Percentiles rank a stretch among this genome's conserved stretches.
Evolutionary conservation across 805 yeast genomes (phyloP).

Genomic region (Pichia paraexigua): DNA sequence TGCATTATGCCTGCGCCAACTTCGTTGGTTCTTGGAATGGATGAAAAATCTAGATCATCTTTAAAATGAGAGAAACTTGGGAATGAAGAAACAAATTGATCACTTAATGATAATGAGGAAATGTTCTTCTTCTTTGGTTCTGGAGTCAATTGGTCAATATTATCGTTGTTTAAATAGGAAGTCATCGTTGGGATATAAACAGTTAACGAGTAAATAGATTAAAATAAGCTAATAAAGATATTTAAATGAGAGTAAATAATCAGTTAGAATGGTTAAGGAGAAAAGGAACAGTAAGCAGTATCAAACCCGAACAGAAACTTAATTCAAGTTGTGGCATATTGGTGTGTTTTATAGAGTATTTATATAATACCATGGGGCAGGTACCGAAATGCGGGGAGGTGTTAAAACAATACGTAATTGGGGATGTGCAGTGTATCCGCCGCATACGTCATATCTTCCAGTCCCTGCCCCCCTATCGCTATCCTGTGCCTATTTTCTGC

Average conservation of each 20-base stretch:
- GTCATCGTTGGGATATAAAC: not conserved
- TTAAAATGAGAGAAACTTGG: constrained; percentile 21
- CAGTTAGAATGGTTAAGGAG: no score
- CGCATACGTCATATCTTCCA: not conserved
- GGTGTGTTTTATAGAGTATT: not conserved
- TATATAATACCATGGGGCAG: not conserved
- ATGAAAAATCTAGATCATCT: not conserved
- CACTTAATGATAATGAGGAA: constrained; percentile 60
- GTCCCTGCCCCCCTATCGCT: not conserved
- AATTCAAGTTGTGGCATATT: no score
- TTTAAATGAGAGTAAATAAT: not conserved
- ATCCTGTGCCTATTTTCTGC: not conserved
- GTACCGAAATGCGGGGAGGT: not conserved
- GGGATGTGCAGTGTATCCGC: not conserved
- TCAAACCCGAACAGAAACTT: no score
- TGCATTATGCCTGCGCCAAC: not conserved
- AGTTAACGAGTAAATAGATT: no score
- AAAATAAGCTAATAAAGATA: no score
- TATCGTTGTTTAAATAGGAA: constrained; percentile 65
- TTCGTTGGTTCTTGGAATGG: not conserved
- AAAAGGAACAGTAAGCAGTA: no score
- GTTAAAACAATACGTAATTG: not conserved
- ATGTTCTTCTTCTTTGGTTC: constrained; percentile 53
- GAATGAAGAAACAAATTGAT: constrained; percentile 50
- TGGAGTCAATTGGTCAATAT: constrained; percentile 61